Evolutionary conservation across 495 filamentous ascomycete species (phyloP), one percentile per base, ranked within the genome.

Genomic region (Daldinia grandis): DNA sequence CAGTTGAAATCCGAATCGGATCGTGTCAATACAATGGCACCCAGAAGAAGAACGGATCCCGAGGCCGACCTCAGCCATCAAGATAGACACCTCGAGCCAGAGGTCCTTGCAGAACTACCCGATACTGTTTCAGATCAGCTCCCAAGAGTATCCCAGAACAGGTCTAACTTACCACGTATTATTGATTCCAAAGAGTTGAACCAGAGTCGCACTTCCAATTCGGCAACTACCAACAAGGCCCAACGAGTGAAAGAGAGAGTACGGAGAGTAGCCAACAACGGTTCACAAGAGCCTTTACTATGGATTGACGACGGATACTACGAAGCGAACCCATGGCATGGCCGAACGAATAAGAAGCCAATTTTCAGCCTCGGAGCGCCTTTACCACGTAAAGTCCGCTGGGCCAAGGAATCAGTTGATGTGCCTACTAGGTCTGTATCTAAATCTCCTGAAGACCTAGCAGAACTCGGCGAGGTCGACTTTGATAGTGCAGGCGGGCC

Each of bases 331-430:
- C 83, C 83, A 1, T 76, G 75, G 27, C 83, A 86, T 63, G 80
- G 82, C 15, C 78, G 82, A 31, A 55, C 78, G 0, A 64, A 69
- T 28, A 81, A 81, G 8, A 82, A 81, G 66, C 85, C 85, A 0
- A 77, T 87, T 15, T 87, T 80, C 77, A 80, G 80, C 74, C 66
- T 86, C 49, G 81, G 83, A 3, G 83, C 82, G 65, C 83, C 84
- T 3, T 62, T 87, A 24, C 86, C 84, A 4, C 82, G 79, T 63
- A 79, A 83, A 14, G 79, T 85, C 57, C 77, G 84, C 25, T 74
- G 82, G 49, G 78, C 75, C 17, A 85, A 83, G 81, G 78, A 82
- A 19, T 79, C 79, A 4, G 82, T 76, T 7, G 80, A 78, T 44
- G 79, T 80, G 49, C 12, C 42, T 8, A 49, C 54, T 9, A 35